Evolutionary conservation across 768 basidiomycete genomes (phyloP).

Genomic region (Pulveroboletus sp.): DNA sequence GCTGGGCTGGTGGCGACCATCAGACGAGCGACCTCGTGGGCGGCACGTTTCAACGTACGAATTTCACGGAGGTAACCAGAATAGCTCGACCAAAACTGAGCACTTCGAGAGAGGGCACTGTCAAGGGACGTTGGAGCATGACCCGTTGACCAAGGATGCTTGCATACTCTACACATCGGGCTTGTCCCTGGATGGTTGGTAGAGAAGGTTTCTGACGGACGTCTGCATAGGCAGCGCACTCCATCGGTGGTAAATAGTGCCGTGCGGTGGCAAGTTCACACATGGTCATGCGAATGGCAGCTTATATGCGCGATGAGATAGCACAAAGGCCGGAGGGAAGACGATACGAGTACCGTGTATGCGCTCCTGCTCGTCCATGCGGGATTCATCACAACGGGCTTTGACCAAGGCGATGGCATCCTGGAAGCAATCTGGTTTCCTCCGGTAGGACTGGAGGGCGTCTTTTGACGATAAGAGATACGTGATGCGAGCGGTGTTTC

Average conservation of each 20-base stretch:
- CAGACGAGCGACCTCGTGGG: constrained; percentile 9
- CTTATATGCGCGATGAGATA: constrained; percentile 37
- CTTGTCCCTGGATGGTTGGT: constrained; percentile 27
- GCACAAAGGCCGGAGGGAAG: background rate
- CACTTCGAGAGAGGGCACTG: constrained; percentile 71
- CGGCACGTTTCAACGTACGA: constrained; percentile 44
- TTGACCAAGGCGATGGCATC: constrained; percentile 45
- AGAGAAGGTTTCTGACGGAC: constrained; percentile 1
- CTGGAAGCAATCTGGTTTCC: constrained; percentile 61
- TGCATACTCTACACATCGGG: constrained; percentile 50
- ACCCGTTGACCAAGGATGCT: background rate
- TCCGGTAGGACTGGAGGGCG: constrained; percentile 38
- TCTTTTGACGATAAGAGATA: constrained; percentile 29
- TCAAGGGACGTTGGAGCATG: background rate
- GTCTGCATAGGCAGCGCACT: constrained; percentile 41
- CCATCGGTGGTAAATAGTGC: constrained; percentile 61
- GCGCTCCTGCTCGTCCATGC: constrained; percentile 56
- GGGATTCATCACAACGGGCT: constrained; percentile 48
- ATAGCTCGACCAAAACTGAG: constrained; percentile 83
- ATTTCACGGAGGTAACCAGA: constrained; percentile 79
- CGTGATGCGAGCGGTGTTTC: constrained; percentile 2
- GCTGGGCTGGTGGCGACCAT: constrained; percentile 49
- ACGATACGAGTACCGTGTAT: constrained; percentile 44
- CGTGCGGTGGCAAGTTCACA: constrained; percentile 76
- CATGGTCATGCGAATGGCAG: constrained; percentile 72